Evolutionary conservation across 73 alveolate genomes (phyloP), one percentile per base, ranked within the genome.

Genomic region (Tetrahymena thermophila): DNA sequence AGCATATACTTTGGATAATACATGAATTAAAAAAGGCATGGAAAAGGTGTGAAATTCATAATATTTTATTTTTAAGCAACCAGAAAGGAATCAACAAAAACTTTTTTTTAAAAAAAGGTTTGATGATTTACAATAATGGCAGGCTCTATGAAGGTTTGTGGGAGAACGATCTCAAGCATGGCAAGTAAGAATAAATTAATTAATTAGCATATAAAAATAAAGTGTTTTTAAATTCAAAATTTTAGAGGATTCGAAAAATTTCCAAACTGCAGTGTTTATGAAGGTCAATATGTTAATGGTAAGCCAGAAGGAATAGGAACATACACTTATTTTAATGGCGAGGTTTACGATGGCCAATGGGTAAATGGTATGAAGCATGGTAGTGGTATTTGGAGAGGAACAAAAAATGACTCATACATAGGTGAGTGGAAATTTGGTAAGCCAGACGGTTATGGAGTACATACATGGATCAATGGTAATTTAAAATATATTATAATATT

Each of bases 381-480:
- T 35, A 31, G 96, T 84, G 98, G 98, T 56, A 96, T 17, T 35
- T 43, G 98, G 97, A 38, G 85, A 93, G 96, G 97, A 42, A 58
- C 96, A 19, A 95, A 96, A 13, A 96, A 98, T 55, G 99, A 98
- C 94, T 93, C 96, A 58, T 98, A 98, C 94, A 84, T 96, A 25
- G 99, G 99, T 19, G 97, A 98, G 85, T 98, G 99, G 99, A 96
- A 93, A 93, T 97, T 96, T 85, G 97, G 98, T 56, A 95, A 97
- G 84, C 98, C 99, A 21, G 97, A 97, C 85, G 99, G 99, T n/a
- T 98, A 95, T 94, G 99, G 99, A 23, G 98, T 97, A 94, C 98
- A 98, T 96, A 96, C 96, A 34, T 97, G 98, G 97, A 94, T 97
- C 37, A 97, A 97, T 71, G 89, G 95, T 37, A 43, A 40, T 23